Evolutionary conservation across 2,329 filamentous ascomycete genomes (phyloP).

Genomic region (Claviceps arundinis): DNA sequence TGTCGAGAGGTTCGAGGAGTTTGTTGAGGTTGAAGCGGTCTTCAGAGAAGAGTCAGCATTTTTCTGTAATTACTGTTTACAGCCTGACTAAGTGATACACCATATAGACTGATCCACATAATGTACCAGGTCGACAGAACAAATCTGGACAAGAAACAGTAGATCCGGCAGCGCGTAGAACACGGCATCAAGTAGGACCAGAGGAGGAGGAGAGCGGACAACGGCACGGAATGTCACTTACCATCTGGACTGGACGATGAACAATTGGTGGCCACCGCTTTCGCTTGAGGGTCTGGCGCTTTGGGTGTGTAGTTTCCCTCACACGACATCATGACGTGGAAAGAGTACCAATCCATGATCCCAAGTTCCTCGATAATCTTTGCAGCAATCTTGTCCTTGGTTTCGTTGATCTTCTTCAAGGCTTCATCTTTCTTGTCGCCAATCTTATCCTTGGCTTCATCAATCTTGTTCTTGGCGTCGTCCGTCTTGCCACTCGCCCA

Average conservation of each 20-base stretch:
- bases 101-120: too few species aligned
- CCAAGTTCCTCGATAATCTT: slow-evolving; percentile 29
- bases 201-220: not conserved
- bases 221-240: not conserved
- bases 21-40: slow-evolving; percentile 33
- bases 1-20: slow-evolving; percentile 31
- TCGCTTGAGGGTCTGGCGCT: slow-evolving; percentile 21
- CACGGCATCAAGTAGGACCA: not conserved
- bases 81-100: too few species aligned
- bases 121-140: too few species aligned
- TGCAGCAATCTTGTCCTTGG: slow-evolving; percentile 26
- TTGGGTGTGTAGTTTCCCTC: slow-evolving; percentile 33
- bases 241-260: slow-evolving; percentile 13
- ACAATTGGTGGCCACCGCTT: slow-evolving; percentile 32
- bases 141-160: too few species aligned
- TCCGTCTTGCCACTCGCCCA: slow-evolving; percentile 19
- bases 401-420: slow-evolving; percentile 25
- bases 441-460: slow-evolving; percentile 25
- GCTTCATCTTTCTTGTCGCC: slow-evolving; percentile 26
- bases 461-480: slow-evolving; percentile 23
- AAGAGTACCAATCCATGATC: slow-evolving; percentile 37
- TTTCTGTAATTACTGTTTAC: too few species aligned
- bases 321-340: slow-evolving; percentile 35
- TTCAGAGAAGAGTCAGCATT: slow-evolving; percentile 6
- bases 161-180: too few species aligned